These are phyloP conservation scores for Themeda triandra DNA, from an alignment of 176 grass and related monocot species.

Conservation along the genomic window DNA sequence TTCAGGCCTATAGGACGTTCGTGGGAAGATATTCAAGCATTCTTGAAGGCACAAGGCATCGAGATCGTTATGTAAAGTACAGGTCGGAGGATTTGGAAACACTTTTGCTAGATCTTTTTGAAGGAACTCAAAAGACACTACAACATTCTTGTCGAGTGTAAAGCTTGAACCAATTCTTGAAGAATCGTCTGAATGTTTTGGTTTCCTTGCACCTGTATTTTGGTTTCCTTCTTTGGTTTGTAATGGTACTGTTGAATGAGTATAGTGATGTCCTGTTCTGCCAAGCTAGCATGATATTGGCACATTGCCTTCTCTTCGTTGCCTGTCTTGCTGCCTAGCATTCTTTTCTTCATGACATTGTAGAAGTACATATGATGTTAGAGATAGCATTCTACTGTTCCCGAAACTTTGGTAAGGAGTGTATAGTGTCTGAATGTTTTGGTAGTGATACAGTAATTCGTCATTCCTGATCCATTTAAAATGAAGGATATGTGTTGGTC, in stretches of 20 bases:
- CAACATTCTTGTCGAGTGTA: slow-evolving; percentile 31
- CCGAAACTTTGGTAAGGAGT: not conserved
- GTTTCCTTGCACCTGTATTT: not conserved
- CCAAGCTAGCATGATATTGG: not conserved
- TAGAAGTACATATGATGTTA: not conserved
- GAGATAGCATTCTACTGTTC: not conserved
- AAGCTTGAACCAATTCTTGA: slow-evolving; percentile 24
- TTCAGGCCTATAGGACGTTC: slow-evolving; percentile 77
- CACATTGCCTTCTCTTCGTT: not conserved
- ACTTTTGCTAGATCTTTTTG: slow-evolving; percentile 91
- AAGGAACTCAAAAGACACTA: slow-evolving; percentile 71
- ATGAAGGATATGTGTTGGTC: not conserved
- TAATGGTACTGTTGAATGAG: slow-evolving; percentile 15
- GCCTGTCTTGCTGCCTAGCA: not conserved
- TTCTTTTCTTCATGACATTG: not conserved
- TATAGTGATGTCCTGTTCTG: slow-evolving; percentile 19
- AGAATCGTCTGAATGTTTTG: not conserved
- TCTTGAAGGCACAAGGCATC: slow-evolving; percentile 55
- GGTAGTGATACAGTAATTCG: not conserved
- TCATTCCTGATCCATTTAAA: not conserved
- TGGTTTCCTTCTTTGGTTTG: slow-evolving; percentile 19
- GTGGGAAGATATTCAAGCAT: slow-evolving; percentile 47
- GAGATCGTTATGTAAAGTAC: slow-evolving; percentile 78
- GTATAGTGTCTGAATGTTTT: not conserved
- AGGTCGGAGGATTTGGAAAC: slow-evolving; percentile 69